Evolutionary conservation across 2,329 filamentous ascomycete genomes (phyloP), one percentile per base, ranked within the genome.

Genomic region (Penicillium decumbens): DNA sequence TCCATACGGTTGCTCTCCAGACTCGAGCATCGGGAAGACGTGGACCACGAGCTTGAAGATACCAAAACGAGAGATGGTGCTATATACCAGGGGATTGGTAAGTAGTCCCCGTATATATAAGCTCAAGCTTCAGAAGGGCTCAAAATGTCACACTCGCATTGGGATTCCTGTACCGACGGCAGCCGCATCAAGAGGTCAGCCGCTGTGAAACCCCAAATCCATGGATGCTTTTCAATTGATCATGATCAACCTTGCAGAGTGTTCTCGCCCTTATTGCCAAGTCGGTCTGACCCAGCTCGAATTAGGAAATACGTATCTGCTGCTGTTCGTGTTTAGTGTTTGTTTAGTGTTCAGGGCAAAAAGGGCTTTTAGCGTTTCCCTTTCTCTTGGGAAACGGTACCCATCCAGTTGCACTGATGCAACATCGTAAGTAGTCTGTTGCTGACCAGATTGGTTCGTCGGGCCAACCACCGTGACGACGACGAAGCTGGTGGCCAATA

Each of bases 131-230:
- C 51, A 46, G 48, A 45, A 18, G 41, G 33, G 9, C 6, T 32
- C 35, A 47, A 47, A 51, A 60, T 57, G 49, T 55, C 53, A 57
- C 54, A 61, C 54, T 65, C 59, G 59, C 64, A 65, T 63, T 58
- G 50, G 56, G 56, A 65, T 61, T 54, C 51, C 48, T 53, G 58
- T 62, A 60, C 60, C 59, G 60, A 60, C 53, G 63, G 58, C 52
- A 64, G 64, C 59, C 63, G 62, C 59, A 64, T 61, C 46, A 59
- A 62, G 53, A 62, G 60, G 62, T 67, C 65, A 68, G 66, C 66
- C 65, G 65, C 64, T 67, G 66, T 69, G 66, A 63, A 66, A 69
- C 66, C 59, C 62, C 53, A 60, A 23, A 23, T 4, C 20, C 20
- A 23, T 23, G 20, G 54, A 56, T 51, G 56, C 58, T 60, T 60